A percentile compares a stretch with the other conserved stretches of the same genome.
These are phyloP conservation scores for Corynespora cassiicola DNA, from an alignment of 2,329 filamentous ascomycete genomes.

Conservation along the genomic window DNA sequence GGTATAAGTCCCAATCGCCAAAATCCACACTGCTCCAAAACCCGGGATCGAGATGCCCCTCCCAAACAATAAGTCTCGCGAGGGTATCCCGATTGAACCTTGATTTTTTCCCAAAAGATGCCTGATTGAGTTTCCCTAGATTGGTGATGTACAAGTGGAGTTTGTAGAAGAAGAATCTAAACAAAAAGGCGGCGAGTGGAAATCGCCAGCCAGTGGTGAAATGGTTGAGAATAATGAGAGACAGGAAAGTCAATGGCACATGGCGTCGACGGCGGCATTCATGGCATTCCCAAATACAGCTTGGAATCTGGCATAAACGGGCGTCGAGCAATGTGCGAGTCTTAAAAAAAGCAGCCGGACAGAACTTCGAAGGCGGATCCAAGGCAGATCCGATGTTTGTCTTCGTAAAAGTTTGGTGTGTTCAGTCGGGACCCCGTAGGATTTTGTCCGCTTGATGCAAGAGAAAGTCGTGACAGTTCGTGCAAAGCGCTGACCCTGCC, in stretches of 20 bases:
- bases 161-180: constrained; percentile 20
- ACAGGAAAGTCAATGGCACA: constrained; percentile 30
- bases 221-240: constrained; percentile 21
- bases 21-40: constrained; percentile 6
- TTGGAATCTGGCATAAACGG: constrained; percentile 20
- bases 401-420: constrained; percentile 16
- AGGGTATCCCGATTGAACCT: too few species aligned
- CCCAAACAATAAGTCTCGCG: too few species aligned
- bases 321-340: constrained; percentile 7
- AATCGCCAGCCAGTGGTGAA: constrained; percentile 13
- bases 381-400: constrained; percentile 14
- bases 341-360: constrained; percentile 15
- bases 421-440: constrained; percentile 18
- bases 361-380: constrained; percentile 19
- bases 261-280: constrained; percentile 7
- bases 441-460: constrained; percentile 30
- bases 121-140: too few species aligned
- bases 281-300: constrained; percentile 26
- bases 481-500: constrained; percentile 49
- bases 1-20: constrained; percentile 19
- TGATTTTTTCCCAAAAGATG: too few species aligned
- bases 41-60: too few species aligned
- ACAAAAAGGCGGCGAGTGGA: too few species aligned
- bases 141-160: constrained; percentile 38
- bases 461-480: constrained; percentile 41